Evolutionary conservation across 1,284 basidiomycete genomes (phyloP), one percentile per base, ranked within the genome.

Genomic region (Crepidotus sp.): DNA sequence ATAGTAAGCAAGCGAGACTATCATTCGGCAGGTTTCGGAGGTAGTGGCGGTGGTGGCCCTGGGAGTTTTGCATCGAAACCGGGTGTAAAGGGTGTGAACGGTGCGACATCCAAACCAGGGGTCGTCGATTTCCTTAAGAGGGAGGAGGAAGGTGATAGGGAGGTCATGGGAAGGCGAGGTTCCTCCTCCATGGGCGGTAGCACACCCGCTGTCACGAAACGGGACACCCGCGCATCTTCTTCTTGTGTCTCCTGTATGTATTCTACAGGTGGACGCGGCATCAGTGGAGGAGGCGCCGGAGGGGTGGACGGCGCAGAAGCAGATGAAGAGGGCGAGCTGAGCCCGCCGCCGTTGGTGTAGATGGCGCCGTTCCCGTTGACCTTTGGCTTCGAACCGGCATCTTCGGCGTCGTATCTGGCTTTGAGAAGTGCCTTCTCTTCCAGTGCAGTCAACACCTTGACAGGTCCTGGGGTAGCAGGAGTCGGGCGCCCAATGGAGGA

Each of bases 181-280:
- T 47, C 54, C 30, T 51, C 45, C 14, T 63, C 58, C 22, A 58
- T 41, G 11, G 54, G 49, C 1, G 66, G 48, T 4, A 61, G 45
- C 6, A 51, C 53, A 18, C 61, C 60, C 36, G 61, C 63, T 37
- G 64, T 56, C 14, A 59, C 59, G 24, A 62, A 55, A 22, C 58
- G 58, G 25, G 65, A 62, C 6, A 73, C 65, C 7, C 79, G 72
- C 17, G 69, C 65, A 54, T 87, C 80, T 52, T 80, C 82, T 51
- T 79, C 76, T 50, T 74, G 75, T 21, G 84, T 87, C 61, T 87
- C 80, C 50, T 80, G 73, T 49, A 88, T 85, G 57, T 88, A 88
- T 40, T 83, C 76, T 6, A 61, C 74, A 4, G 84, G 83, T 0
- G 84, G 84, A 44, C 79, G 74, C 2, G 84, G 84, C 64, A 72